These are phyloP conservation scores for Punctularia strigosozonata DNA, from an alignment of 768 basidiomycete species.

Conservation along the genomic window DNA sequence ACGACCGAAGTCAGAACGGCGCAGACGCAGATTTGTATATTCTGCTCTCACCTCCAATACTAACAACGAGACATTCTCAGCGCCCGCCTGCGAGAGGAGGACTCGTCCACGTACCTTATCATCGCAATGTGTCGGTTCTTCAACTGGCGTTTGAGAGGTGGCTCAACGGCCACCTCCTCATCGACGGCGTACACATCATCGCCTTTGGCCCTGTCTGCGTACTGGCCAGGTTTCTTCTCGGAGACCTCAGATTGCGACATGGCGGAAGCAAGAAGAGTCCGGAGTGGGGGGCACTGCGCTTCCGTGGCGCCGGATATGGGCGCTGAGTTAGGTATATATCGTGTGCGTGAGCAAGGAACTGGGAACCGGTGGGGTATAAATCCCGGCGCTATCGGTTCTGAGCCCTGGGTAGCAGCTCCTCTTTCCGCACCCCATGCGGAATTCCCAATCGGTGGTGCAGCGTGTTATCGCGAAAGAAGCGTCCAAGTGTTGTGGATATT, in stretches of 20 bases:
- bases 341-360: too few species aligned
- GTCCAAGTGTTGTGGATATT: too few species aligned
- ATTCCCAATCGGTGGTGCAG: too few species aligned
- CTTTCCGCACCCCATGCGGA: too few species aligned
- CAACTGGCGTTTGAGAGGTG: constrained; percentile 16
- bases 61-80: constrained; percentile 5
- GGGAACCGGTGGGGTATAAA: too few species aligned
- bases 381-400: too few species aligned
- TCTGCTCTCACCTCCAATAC: constrained; percentile 21
- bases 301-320: too few species aligned
- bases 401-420: too few species aligned
- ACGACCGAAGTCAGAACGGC: constrained; percentile 3
- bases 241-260: background rate
- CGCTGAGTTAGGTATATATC: too few species aligned
- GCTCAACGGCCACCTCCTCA: background rate
- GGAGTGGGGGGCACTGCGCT: too few species aligned
- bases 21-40: background rate
- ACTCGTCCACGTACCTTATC: constrained; percentile 42
- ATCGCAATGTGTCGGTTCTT: constrained; percentile 69
- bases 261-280: background rate
- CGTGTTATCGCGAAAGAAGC: too few species aligned
- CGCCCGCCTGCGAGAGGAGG: background rate
- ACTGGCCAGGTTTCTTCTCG: background rate
- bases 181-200: background rate
- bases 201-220: background rate